Evolutionary conservation across 176 grass and related monocot species (phyloP).

Genomic region (Oryza australiensis): DNA sequence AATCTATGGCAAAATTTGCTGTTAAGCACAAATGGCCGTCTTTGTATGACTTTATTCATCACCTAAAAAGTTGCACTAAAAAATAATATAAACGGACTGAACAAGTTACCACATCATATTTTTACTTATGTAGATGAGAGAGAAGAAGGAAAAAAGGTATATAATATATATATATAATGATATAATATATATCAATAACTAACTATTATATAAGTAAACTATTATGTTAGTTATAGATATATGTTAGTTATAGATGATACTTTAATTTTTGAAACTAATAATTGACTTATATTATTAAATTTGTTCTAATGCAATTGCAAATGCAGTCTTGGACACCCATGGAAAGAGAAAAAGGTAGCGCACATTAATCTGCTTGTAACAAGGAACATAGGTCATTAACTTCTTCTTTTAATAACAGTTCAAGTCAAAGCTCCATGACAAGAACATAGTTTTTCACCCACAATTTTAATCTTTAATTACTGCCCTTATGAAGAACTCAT

Average conservation of each 20-base stretch:
- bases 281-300: no score
- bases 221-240: no score
- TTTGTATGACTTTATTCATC: background rate
- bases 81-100: no score
- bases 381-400: background rate
- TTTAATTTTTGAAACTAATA: no score
- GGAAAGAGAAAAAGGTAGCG: background rate
- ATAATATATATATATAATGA: no score
- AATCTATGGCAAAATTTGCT: conserved; percentile 5
- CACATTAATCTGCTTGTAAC: background rate
- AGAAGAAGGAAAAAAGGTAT: no score
- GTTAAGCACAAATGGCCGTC: background rate
- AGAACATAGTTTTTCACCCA: conserved; percentile 24
- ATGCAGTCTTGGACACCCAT: background rate
- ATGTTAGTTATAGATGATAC: no score
- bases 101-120: no score
- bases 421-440: background rate
- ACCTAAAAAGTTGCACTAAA: no score
- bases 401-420: background rate
- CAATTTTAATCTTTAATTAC: background rate
- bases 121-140: no score
- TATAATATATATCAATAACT: no score
- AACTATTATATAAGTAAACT: no score
- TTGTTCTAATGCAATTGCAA: background rate
- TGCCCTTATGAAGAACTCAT: background rate